These are phyloP conservation scores for Talaromyces borbonicus DNA, from an alignment of 495 filamentous ascomycete genomes.

Conservation along the genomic window DNA sequence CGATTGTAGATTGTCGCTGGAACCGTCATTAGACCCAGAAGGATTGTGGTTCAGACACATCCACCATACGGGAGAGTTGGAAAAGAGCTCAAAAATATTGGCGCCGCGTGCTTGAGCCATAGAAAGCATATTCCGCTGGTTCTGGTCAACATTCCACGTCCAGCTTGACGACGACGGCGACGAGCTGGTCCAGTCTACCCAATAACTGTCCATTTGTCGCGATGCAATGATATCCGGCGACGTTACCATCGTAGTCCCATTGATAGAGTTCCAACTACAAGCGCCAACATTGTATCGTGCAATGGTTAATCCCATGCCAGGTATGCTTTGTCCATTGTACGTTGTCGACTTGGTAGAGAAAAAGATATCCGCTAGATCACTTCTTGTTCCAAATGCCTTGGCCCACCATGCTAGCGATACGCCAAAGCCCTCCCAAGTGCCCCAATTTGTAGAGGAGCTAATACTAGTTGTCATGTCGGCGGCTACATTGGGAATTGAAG, in stretches of 20 bases:
- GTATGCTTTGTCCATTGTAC: constrained; percentile 16
- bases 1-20: constrained; percentile 22
- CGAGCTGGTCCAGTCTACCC: constrained; percentile 11
- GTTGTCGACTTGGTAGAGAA: constrained; percentile 17
- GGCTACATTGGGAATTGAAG: background rate
- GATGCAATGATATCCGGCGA: constrained; percentile 24
- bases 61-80: constrained; percentile 34
- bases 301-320: constrained; percentile 30
- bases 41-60: constrained; percentile 31
- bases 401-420: constrained; percentile 33
- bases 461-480: constrained; percentile 1
- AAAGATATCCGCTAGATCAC: constrained; percentile 27
- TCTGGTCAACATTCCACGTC: constrained; percentile 3
- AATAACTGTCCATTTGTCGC: constrained; percentile 27
- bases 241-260: constrained; percentile 23
- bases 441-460: constrained; percentile 16
- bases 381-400: constrained; percentile 20
- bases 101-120: constrained; percentile 22
- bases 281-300: constrained; percentile 30
- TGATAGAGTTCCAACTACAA: constrained; percentile 19
- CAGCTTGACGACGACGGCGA: background rate
- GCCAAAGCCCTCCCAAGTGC: constrained; percentile 32
- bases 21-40: constrained; percentile 16
- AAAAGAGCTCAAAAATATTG: constrained; percentile 28
- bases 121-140: constrained; percentile 17